Evolutionary conservation across 208 protist genomes (phyloP).

Genomic region (Acanthamoeba royreba): DNA sequence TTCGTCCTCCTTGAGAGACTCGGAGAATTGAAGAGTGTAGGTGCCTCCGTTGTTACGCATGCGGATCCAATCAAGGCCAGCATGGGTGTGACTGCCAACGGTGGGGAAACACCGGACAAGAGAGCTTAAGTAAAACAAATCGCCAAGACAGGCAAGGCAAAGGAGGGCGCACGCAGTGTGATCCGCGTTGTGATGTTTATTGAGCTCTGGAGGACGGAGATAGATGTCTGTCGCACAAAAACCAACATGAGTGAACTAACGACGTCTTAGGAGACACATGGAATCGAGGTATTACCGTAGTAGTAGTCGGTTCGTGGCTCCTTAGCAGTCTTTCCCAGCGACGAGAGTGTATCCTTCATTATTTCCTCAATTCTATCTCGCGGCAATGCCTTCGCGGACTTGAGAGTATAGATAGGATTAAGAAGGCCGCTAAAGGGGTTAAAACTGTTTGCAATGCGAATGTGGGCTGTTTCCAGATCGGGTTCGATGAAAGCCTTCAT

Average conservation of each 20-base stretch:
- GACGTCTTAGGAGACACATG: not conserved
- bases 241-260: not conserved
- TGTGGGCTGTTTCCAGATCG: constrained; percentile 54
- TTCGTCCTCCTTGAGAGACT: constrained; percentile 52
- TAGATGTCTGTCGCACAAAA: not conserved
- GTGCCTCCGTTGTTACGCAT: constrained; percentile 54
- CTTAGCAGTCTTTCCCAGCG: not conserved
- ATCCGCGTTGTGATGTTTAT: not conserved
- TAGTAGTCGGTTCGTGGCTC: not conserved
- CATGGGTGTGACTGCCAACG: not conserved
- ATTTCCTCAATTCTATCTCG: not conserved
- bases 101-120: not conserved
- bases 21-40: constrained; percentile 60
- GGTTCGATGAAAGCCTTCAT: constrained; percentile 59
- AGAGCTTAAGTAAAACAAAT: not conserved
- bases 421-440: constrained; percentile 57
- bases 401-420: constrained; percentile 62
- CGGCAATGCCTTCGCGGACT: not conserved
- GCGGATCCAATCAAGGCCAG: constrained; percentile 57
- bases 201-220: not conserved
- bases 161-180: not conserved
- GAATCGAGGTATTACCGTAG: not conserved
- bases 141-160: not conserved
- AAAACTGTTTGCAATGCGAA: constrained; percentile 58
- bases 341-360: not conserved